Evolutionary conservation across 805 yeast species (phyloP).

Genomic region (Candida taoyuanica): DNA sequence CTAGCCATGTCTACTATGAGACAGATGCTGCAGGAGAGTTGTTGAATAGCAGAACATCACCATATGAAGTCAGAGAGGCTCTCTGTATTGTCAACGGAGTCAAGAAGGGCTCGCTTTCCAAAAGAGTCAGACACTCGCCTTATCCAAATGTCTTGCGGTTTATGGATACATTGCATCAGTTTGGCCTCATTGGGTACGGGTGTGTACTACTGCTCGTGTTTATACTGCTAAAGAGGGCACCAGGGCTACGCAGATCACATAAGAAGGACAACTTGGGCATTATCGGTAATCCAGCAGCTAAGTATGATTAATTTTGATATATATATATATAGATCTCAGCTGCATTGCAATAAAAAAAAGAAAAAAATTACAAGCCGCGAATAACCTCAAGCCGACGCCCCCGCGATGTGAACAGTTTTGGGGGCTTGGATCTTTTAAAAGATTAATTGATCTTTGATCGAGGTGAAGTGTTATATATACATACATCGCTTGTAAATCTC

Average conservation of each 20-base stretch:
- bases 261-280: constrained; percentile 11
- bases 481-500: too few relatives aligned
- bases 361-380: too few relatives aligned
- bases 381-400: too few relatives aligned
- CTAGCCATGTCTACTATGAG: constrained; percentile 34
- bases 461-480: too few relatives aligned
- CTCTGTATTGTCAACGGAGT: constrained; percentile 7
- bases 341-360: not conserved
- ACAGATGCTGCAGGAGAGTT: constrained; percentile 32
- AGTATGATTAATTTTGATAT: constrained; percentile 6
- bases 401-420: too few relatives aligned
- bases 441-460: too few relatives aligned
- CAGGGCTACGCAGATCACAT: not conserved
- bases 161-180: constrained; percentile 40
- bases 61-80: constrained; percentile 10
- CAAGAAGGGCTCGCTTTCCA: constrained; percentile 16
- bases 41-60: constrained; percentile 12
- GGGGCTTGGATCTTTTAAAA: too few relatives aligned
- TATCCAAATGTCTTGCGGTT: constrained; percentile 34
- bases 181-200: constrained; percentile 41
- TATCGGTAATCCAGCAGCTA: constrained; percentile 14
- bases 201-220: constrained; percentile 1
- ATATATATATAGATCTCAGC: too few relatives aligned
- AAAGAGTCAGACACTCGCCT: constrained; percentile 41
- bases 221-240: constrained; percentile 1